Evolutionary conservation across 169 alveolate genomes (phyloP), one percentile per base, ranked within the genome.

Genomic region (Prorocentrum cordatum): DNA sequence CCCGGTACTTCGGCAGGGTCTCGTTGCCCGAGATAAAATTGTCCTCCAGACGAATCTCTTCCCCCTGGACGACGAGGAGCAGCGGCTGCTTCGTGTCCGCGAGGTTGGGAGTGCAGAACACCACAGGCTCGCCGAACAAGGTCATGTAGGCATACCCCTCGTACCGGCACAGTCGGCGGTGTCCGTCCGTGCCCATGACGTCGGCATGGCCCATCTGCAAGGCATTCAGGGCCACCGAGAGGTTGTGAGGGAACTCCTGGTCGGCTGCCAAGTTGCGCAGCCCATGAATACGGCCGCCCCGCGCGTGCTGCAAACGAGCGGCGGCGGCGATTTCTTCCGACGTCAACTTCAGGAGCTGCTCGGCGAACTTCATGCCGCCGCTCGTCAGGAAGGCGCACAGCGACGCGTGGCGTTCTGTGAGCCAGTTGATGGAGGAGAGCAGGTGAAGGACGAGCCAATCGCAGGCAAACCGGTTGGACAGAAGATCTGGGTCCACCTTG

Each of bases 1-100:
- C 71, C 9, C 67, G 32, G 47, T 73, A 50, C 38, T 47, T 73
- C 9, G 85, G 85, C 70, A 73, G 27, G n/a, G n/a, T n/a, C n/a
- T n/a, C n/a, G n/a, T n/a, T n/a, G n/a, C n/a, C n/a, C n/a, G n/a
- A n/a, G n/a, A n/a, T n/a, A n/a, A n/a, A n/a, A n/a, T n/a, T n/a
- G n/a, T n/a, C n/a, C n/a, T n/a, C n/a, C n/a, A n/a, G n/a, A n/a
- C n/a, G n/a, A n/a, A n/a, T n/a, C n/a, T n/a, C n/a, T n/a, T n/a
- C n/a, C n/a, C n/a, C n/a, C n/a, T n/a, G n/a, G n/a, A n/a, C n/a
- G n/a, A n/a, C n/a, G n/a, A n/a, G n/a, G n/a, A n/a, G n/a, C n/a
- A n/a, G n/a, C n/a, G n/a, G n/a, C n/a, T n/a, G n/a, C n/a, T n/a
- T n/a, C n/a, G n/a, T n/a, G n/a, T n/a, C n/a, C n/a, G n/a, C n/a